Percentiles rank a stretch among this genome's conserved stretches.
Conservation (phyloP, 495 filamentous ascomycete genomes). For the Cryomyces antarcticus region DNA sequence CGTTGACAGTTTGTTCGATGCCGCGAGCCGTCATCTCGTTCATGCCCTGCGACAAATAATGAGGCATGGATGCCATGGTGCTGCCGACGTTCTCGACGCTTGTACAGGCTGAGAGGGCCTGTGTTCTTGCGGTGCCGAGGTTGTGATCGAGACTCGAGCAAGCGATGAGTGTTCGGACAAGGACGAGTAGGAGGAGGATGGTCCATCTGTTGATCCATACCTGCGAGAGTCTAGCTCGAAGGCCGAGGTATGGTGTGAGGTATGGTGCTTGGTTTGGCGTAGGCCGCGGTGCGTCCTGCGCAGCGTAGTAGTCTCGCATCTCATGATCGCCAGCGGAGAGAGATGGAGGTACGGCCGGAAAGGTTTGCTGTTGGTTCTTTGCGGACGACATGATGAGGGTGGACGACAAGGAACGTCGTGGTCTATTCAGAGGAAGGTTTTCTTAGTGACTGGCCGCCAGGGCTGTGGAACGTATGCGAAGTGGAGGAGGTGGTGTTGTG, state of each 20-base stretch:
- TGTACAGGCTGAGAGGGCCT: conserved; percentile 76
- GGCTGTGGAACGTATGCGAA: no score
- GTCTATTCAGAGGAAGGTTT: conserved; percentile 4
- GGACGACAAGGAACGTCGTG: conserved; percentile 9
- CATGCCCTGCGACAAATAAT: conserved; percentile 73
- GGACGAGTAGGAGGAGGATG: conserved; percentile 63
- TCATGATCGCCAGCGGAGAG: conserved; percentile 33
- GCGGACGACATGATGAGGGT: conserved; percentile 18
- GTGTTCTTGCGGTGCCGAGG: conserved; percentile 48
- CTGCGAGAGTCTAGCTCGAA: conserved; percentile 78
- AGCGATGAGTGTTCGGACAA: conserved; percentile 61
- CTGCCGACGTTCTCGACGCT: conserved; percentile 88
- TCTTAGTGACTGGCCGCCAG: no score
- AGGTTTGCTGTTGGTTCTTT: conserved; percentile 25
- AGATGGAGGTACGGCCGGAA: conserved; percentile 27
- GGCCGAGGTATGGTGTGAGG: conserved; percentile 82
- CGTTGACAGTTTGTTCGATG: conserved; percentile 58
- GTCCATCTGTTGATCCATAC: conserved; percentile 97
- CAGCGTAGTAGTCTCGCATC: conserved; percentile 30
- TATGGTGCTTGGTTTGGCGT: conserved; percentile 29
- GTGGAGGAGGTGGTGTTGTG: no score
- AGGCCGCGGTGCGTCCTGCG: conserved; percentile 25
- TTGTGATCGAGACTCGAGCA: conserved; percentile 46
- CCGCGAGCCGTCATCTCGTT: conserved; percentile 65
- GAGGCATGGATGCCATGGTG: conserved; percentile 91